Evolutionary conservation across 2,329 filamentous ascomycete genomes (phyloP).

Genomic region (Endocalyx cinctus): DNA sequence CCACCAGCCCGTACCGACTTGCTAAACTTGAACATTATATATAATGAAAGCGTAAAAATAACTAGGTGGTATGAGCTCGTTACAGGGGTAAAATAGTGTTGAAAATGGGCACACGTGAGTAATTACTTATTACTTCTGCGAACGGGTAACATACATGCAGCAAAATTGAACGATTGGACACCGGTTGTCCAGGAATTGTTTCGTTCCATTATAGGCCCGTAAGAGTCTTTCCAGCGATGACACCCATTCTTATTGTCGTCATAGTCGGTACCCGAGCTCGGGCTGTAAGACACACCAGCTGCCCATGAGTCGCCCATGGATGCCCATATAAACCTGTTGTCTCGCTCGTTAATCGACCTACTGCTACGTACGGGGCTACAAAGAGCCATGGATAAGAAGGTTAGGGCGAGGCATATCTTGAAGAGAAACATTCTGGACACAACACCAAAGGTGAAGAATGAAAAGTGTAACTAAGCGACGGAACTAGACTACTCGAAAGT

Average conservation of each 20-base stretch:
- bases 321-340: slow-evolving; percentile 7
- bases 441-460: slow-evolving; percentile 2
- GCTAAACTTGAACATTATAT: too few relatives aligned
- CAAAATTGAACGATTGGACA: slow-evolving; percentile 6
- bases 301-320: slow-evolving; percentile 10
- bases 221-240: slow-evolving; percentile 9
- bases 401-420: slow-evolving; percentile 1
- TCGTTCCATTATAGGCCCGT: slow-evolving; percentile 10
- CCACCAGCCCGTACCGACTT: too few relatives aligned
- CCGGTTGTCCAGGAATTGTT: slow-evolving; percentile 7
- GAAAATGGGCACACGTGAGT: too few relatives aligned
- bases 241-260: slow-evolving; percentile 8
- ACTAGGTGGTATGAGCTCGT: too few relatives aligned
- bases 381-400: slow-evolving; percentile 4
- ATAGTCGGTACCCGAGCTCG: slow-evolving; percentile 7
- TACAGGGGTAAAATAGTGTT: too few relatives aligned
- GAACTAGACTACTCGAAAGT: too few relatives aligned
- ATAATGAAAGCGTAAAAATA: too few relatives aligned
- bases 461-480: too few relatives aligned
- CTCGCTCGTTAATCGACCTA: slow-evolving; percentile 5
- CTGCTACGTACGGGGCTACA: slow-evolving; percentile 3
- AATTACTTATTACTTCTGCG: too few relatives aligned
- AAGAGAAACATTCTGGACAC: slow-evolving; percentile 3
- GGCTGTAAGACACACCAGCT: slow-evolving; percentile 7
- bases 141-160: slow-evolving; percentile 9